These are phyloP conservation scores for Rubroshorea leprosula DNA, from an alignment of 345 rosid genomes.

Conservation along the genomic window DNA sequence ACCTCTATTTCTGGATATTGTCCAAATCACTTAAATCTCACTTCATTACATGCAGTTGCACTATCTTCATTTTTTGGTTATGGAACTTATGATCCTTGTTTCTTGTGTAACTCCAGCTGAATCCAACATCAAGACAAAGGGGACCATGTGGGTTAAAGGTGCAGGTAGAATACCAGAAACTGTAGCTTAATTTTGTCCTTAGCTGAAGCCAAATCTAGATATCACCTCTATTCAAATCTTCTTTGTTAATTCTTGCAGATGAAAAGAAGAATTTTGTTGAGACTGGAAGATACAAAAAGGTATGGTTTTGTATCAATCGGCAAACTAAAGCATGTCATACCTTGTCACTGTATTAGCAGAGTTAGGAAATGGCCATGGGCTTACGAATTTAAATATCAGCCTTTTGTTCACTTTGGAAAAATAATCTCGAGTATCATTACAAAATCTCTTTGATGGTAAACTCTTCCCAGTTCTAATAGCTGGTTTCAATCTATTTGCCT, in stretches of 20 bases:
- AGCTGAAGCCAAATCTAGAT: not conserved
- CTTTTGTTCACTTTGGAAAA: too few relatives aligned
- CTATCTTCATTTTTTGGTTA: not conserved
- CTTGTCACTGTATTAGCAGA: too few relatives aligned
- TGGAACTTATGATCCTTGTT: constrained; percentile 8
- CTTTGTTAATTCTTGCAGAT: constrained; percentile 19
- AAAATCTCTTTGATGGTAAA: too few relatives aligned
- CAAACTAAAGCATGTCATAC: constrained; percentile 5
- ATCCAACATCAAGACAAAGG: constrained; percentile 22
- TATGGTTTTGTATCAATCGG: constrained; percentile 16
- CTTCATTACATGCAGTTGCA: not conserved
- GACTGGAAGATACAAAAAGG: constrained; percentile 36
- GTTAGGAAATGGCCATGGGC: too few relatives aligned
- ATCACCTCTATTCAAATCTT: not conserved
- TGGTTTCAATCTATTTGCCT: too few relatives aligned
- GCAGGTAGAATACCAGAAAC: constrained; percentile 22
- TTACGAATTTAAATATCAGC: too few relatives aligned
- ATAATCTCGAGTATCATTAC: too few relatives aligned
- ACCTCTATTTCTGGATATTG: too few relatives aligned
- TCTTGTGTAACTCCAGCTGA: constrained; percentile 25
- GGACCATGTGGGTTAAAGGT: constrained; percentile 19
- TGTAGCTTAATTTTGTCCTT: constrained; percentile 1
- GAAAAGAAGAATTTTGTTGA: constrained; percentile 21
- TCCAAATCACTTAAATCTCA: not conserved
- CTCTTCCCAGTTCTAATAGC: too few relatives aligned